These are phyloP conservation scores for Symmetrospora coprosmae DNA, from an alignment of 768 basidiomycete species.

Conservation along the genomic window DNA sequence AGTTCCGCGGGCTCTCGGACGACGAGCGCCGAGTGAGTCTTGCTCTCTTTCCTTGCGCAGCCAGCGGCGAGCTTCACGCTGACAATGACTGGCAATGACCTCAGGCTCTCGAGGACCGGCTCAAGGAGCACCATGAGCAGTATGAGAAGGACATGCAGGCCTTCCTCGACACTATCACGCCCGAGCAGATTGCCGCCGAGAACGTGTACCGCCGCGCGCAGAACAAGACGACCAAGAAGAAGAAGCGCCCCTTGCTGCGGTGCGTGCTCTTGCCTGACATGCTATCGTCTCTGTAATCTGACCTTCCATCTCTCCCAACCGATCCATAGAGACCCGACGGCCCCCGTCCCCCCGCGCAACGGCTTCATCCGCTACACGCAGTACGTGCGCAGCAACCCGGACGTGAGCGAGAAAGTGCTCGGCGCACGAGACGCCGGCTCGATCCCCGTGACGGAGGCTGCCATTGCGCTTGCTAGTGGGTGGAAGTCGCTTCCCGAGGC, in stretches of 20 bases:
- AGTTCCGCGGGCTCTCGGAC: background rate
- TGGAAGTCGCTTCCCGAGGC: slow-evolving; percentile 18
- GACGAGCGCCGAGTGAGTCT: slow-evolving; percentile 2
- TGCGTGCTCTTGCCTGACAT: background rate
- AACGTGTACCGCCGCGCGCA: slow-evolving; percentile 1
- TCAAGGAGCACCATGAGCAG: slow-evolving; percentile 5
- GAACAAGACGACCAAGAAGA: slow-evolving; percentile 11
- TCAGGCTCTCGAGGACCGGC: background rate
- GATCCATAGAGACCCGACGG: slow-evolving; percentile 16
- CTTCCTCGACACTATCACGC: slow-evolving; percentile 15
- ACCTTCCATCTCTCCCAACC: background rate
- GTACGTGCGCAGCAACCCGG: background rate
- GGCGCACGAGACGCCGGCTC: background rate
- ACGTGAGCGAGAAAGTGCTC: background rate
- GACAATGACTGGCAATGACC: background rate
- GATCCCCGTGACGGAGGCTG: background rate
- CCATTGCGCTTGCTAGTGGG: slow-evolving; percentile 1
- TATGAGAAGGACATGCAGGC: background rate
- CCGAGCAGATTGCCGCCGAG: slow-evolving; percentile 21
- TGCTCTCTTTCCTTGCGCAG: background rate
- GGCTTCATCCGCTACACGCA: slow-evolving; percentile 22
- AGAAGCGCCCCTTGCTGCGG: background rate
- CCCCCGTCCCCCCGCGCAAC: slow-evolving; percentile 10
- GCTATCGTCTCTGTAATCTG: background rate
- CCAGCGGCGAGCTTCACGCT: background rate